Conservation (phyloP, 176 grass and related monocot genomes). For the Secale cereale region DNA sequence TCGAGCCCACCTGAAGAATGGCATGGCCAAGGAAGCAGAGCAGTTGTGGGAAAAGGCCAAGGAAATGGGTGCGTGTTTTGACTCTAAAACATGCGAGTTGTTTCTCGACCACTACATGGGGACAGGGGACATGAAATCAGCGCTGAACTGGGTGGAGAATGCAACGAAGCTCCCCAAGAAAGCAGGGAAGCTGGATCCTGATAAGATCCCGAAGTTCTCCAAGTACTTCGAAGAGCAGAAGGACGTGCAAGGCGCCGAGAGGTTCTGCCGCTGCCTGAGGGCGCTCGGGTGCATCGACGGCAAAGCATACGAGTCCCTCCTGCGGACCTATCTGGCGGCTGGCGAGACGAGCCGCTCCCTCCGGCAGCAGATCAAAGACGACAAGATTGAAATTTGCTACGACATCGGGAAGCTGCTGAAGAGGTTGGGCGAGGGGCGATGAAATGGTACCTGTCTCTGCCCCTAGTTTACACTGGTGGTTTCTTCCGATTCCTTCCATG, state of each 20-base stretch:
- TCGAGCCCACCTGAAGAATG: slow-evolving; percentile 42
- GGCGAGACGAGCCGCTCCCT: slow-evolving; percentile 26
- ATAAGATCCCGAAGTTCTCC: slow-evolving; percentile 45
- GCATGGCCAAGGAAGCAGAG: slow-evolving; percentile 56
- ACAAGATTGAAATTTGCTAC: slow-evolving; percentile 50
- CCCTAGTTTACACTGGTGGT: background rate
- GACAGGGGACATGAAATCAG: slow-evolving; percentile 20
- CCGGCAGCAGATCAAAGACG: slow-evolving; percentile 48
- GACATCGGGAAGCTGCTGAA: slow-evolving; percentile 45
- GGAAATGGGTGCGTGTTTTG: slow-evolving; percentile 40
- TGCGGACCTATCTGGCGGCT: slow-evolving; percentile 42
- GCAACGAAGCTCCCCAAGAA: slow-evolving; percentile 43
- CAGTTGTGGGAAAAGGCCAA: slow-evolving; percentile 42
- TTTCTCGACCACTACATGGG: slow-evolving; percentile 63
- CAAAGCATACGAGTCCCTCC: slow-evolving; percentile 47
- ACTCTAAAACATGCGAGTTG: slow-evolving; percentile 54
- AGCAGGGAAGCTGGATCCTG: slow-evolving; percentile 42
- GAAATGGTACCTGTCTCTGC: background rate
- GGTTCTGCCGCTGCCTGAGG: slow-evolving; percentile 45
- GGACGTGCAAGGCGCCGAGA: slow-evolving; percentile 40
- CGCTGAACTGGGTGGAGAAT: slow-evolving; percentile 61
- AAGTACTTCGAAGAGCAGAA: slow-evolving; percentile 65
- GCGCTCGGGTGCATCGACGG: slow-evolving; percentile 37
- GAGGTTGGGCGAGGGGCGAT: slow-evolving; percentile 30
- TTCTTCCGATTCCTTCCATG: background rate